A percentile compares a stretch with the other conserved stretches of the same genome.
These are phyloP conservation scores for Olyra latifolia DNA, from an alignment of 176 grass and related monocot species.

Conservation along the genomic window DNA sequence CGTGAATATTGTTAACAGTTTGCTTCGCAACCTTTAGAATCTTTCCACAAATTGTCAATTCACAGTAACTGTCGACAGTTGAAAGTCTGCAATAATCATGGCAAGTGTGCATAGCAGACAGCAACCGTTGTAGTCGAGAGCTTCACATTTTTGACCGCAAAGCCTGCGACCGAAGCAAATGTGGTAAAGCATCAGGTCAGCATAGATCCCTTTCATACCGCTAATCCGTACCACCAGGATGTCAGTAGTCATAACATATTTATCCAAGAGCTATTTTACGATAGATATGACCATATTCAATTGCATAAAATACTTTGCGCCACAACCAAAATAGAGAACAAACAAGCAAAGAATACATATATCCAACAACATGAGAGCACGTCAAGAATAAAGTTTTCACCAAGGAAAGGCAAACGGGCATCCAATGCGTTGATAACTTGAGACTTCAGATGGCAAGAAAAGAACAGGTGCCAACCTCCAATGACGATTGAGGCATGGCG, in stretches of 20 bases:
- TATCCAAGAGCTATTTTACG: neutral
- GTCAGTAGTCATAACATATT: neutral
- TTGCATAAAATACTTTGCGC: neutral
- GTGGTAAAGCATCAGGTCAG: slow-evolving; percentile 4
- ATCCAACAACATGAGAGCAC: neutral
- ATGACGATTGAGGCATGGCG: neutral
- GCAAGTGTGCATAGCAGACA: neutral
- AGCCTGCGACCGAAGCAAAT: neutral
- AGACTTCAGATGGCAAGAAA: neutral
- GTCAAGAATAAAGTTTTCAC: neutral
- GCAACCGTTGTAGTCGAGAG: neutral
- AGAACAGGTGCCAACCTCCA: neutral
- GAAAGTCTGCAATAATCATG: neutral
- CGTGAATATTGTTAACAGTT: neutral
- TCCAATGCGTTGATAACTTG: neutral
- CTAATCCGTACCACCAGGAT: neutral
- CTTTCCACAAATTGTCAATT: neutral
- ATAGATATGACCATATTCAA: neutral
- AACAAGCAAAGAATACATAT: neutral
- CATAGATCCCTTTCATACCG: slow-evolving; percentile 22
- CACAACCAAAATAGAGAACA: neutral
- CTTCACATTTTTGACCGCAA: slow-evolving; percentile 18
- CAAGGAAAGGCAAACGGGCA: neutral
- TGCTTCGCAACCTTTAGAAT: neutral
- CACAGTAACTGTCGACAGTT: slow-evolving; percentile 2